Evolutionary conservation across 805 yeast species (phyloP).

Genomic region (Saccharomycopsis vini): DNA sequence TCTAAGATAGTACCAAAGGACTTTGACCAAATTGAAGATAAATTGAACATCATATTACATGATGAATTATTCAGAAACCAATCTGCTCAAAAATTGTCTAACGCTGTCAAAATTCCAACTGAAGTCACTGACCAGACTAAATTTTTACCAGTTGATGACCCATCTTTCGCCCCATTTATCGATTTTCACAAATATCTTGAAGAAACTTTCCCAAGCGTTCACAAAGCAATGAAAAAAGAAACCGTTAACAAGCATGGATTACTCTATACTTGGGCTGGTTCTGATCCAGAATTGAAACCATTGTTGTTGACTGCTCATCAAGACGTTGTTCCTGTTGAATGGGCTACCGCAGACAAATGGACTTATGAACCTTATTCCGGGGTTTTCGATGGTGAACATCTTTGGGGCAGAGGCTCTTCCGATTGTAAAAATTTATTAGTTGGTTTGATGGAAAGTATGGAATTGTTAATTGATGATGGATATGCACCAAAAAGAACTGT

Average conservation of each 20-base stretch:
- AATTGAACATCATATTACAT: conserved; percentile 17
- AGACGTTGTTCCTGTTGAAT: conserved; percentile 73
- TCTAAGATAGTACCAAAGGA: conserved; percentile 10
- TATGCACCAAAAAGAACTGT: conserved; percentile 54
- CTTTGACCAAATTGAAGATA: conserved; percentile 10
- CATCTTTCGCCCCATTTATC: conserved; percentile 38
- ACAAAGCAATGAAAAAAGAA: conserved; percentile 39
- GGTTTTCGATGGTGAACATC: conserved; percentile 50
- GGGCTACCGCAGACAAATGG: conserved; percentile 51
- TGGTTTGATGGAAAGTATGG: conserved; percentile 60
- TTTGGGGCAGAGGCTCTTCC: conserved; percentile 72
- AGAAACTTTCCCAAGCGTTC: conserved; percentile 45
- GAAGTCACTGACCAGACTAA: conserved; percentile 45
- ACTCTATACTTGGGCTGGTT: conserved; percentile 55
- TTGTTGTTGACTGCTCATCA: conserved; percentile 65
- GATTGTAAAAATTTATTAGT: conserved; percentile 69
- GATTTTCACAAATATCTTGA: conserved; percentile 46
- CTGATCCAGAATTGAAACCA: conserved; percentile 45
- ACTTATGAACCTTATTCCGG: conserved; percentile 58
- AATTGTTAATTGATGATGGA: conserved; percentile 37
- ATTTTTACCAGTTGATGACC: conserved; percentile 40
- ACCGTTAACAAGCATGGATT: conserved; percentile 56
- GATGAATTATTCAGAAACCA: conserved; percentile 31
- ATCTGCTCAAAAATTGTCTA: conserved; percentile 40
- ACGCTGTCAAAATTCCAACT: conserved; percentile 59